A percentile compares a stretch with the other conserved stretches of the same genome.
phyloP scores from a whole-genome alignment of 2,329 filamentous ascomycete genomes.

The Alternaria viburni region DNA sequence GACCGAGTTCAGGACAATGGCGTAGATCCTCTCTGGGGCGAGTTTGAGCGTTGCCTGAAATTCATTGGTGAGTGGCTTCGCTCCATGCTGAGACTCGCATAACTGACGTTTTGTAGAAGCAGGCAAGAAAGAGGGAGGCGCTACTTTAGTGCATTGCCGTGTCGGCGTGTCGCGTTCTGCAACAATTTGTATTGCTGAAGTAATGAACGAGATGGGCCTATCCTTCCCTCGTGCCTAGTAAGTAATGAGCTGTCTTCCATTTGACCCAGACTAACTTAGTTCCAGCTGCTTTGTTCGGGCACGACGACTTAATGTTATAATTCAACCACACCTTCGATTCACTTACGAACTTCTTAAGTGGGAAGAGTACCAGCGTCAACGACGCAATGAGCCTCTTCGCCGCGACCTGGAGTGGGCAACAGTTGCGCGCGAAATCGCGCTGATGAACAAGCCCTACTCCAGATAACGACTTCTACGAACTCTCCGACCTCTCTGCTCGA shows the following conservation, averaged over 20 bases:
- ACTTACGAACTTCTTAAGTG: conserved; percentile 92
- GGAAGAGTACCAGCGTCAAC: conserved; percentile 78
- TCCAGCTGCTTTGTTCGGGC: conserved; percentile 86
- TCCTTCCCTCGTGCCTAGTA: conserved; percentile 90
- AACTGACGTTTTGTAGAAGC: conserved; percentile 64
- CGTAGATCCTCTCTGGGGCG: conserved; percentile 85
- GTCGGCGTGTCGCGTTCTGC: conserved; percentile 95
- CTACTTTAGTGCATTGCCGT: conserved; percentile 93
- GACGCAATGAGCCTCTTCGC: conserved; percentile 61
- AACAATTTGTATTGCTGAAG: conserved; percentile 98
- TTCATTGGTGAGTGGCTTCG: conserved; percentile 78
- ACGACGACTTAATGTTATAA: conserved; percentile 92
- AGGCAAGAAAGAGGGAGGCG: conserved; percentile 76
- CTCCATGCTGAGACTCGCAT: background rate
- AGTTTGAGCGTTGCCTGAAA: conserved; percentile 83
- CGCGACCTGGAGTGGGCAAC: conserved; percentile 92
- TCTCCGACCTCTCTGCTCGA: conserved; percentile 9
- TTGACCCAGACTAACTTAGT: conserved; percentile 11
- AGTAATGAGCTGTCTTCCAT: conserved; percentile 35
- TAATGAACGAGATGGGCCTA: conserved; percentile 81
- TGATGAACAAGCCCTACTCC: conserved; percentile 95
- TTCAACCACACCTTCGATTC: conserved; percentile 94
- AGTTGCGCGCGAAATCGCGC: conserved; percentile 85
- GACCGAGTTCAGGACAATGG: conserved; percentile 95
- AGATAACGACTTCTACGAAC: conserved; percentile 55